These are phyloP conservation scores for Biscogniauxia mediterranea DNA, from an alignment of 2,329 filamentous ascomycete genomes.

Conservation along the genomic window DNA sequence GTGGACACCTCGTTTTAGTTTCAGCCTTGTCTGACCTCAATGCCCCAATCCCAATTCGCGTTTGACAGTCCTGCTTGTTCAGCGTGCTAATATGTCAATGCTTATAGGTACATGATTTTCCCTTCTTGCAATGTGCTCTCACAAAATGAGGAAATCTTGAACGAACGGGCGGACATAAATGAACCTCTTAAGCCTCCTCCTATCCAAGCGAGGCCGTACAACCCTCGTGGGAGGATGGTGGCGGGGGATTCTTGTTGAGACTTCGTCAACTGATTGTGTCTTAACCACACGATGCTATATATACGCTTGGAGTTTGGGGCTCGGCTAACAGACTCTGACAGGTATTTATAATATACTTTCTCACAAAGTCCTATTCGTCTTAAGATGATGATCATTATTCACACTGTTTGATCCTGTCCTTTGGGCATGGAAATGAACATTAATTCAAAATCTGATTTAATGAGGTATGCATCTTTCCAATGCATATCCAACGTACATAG, in stretches of 20 bases:
- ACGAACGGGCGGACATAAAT: conserved; percentile 70
- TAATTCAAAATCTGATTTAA: conserved; percentile 38
- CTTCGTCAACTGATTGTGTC: conserved; percentile 61
- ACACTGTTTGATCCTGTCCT: conserved; percentile 39
- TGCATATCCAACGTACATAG: neutral
- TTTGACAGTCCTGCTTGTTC: conserved; percentile 6
- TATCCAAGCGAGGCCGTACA: conserved; percentile 60
- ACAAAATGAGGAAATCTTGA: conserved; percentile 61
- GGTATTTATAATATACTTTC: conserved; percentile 25
- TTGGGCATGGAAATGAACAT: conserved; percentile 37
- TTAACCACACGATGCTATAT: neutral
- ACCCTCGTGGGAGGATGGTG: conserved; percentile 53
- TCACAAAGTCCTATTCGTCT: conserved; percentile 1
- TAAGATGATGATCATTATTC: conserved; percentile 39
- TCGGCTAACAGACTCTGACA: conserved; percentile 26
- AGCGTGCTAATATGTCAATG: conserved; percentile 37
- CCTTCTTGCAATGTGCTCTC: conserved; percentile 20
- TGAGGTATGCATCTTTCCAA: conserved; percentile 29
- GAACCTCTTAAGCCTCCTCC: conserved; percentile 48
- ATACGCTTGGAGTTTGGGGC: neutral
- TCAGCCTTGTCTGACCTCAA: conserved; percentile 66
- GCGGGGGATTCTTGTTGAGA: conserved; percentile 61
- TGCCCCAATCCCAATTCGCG: conserved; percentile 11
- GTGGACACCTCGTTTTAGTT: conserved; percentile 60
- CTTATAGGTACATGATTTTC: conserved; percentile 42